phyloP scores from a whole-genome alignment of 2,329 filamentous ascomycete species.

The Trichophyton equinum region DNA sequence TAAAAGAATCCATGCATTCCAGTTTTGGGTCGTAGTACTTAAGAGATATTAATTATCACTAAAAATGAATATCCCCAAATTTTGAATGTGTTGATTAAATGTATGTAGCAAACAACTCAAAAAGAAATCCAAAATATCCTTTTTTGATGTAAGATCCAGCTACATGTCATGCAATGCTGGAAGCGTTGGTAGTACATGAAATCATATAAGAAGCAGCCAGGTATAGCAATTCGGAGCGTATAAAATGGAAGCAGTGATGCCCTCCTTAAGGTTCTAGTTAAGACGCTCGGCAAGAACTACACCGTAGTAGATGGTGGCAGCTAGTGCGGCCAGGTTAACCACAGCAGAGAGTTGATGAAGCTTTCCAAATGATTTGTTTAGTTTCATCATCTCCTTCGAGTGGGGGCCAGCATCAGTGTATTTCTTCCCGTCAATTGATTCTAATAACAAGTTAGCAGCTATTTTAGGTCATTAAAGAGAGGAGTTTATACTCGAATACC shows the following conservation, averaged over 20 bases:
- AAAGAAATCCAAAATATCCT: too few species aligned
- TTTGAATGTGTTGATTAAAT: too few species aligned
- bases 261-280: conserved; percentile 23
- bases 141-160: too few species aligned
- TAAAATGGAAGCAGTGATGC: background rate
- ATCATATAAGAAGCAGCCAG: background rate
- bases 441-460: conserved; percentile 27
- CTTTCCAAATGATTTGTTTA: conserved; percentile 67
- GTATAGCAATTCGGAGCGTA: background rate
- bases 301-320: conserved; percentile 65
- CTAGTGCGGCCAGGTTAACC: conserved; percentile 59
- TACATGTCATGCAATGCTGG: too few species aligned
- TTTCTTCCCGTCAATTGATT: conserved; percentile 80
- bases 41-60: too few species aligned
- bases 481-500: conserved; percentile 16
- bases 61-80: too few species aligned
- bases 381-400: conserved; percentile 65
- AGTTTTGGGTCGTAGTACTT: too few species aligned
- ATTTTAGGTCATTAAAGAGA: background rate
- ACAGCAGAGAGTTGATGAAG: conserved; percentile 73
- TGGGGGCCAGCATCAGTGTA: conserved; percentile 68
- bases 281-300: conserved; percentile 56
- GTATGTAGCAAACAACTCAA: too few species aligned
- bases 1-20: too few species aligned
- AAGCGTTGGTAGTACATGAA: background rate